Base-by-base conservation (phyloP, 345 rosid genomes). In the Sisymbrium altissimum region DNA sequence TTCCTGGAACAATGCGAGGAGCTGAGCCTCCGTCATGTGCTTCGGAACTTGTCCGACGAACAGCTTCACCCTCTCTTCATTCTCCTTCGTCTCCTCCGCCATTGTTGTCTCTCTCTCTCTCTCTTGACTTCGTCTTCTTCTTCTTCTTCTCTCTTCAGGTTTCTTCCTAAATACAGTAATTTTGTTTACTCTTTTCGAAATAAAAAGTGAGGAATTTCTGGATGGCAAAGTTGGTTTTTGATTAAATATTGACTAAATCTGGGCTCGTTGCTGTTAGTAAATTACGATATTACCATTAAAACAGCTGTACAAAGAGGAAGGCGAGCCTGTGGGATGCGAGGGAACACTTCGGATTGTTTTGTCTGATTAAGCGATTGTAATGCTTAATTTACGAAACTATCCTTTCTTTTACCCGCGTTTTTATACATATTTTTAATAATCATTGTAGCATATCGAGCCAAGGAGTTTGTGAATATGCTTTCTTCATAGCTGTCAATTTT, bases 21-120 rank as follows among this genome's bases (percentile, higher is more conserved):
- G 92, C 68, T 95, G 88, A 77, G 83, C 77, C 81, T 95, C 99
- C 65, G 88, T 85, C 97, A 95, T 86, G 71, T 85, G 83, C 84
- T 87, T 95, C 17, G 99, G 99, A 38, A 95, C 97, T 84, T 95
- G 99, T 79, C 99, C 99, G 15, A 95, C 97, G 82, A 95, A 95
- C 58, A 92, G 82, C 89, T 95, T 95, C 44, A 95, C 99, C 84
- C 86, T 87, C 68, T 88, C 97, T 68, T 88, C 96, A 61, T 70
- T 74, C 66, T 71, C 88, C 78, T 72, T 71, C 70, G 66, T 62
- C 66, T 19, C 83, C 88, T 85, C 95, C 89, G 87, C 89, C 91
- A 83, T 86, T 83, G 80, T 81, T 79, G 79, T 79, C 60, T 55
- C 39, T 54, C 59, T 54, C 80, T 79, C 78, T 79, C 60, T 55